A percentile compares a stretch with the other conserved stretches of the same genome.
phyloP scores from a whole-genome alignment of 179 eudicot species.

The Pouteria campechiana region DNA sequence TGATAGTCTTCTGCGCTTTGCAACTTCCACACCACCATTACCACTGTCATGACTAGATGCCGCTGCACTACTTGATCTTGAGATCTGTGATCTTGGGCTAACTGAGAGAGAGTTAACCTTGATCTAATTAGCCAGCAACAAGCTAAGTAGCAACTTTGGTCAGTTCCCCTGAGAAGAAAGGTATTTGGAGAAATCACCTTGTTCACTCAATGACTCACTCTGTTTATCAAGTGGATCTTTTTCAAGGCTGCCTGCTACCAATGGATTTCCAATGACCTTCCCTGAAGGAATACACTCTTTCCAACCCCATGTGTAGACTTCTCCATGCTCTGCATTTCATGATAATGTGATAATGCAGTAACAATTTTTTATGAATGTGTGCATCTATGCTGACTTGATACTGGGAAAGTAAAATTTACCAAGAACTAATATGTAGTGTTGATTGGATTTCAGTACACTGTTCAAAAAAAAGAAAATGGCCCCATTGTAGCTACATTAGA shows the following conservation, averaged over 20 bases:
- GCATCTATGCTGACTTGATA: too few species aligned
- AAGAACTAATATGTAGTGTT: too few species aligned
- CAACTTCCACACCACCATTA: slow-evolving; percentile 57
- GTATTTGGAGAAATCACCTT: slow-evolving; percentile 42
- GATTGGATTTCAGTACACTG: too few species aligned
- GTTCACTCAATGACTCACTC: slow-evolving; percentile 36
- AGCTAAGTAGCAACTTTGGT: slow-evolving; percentile 12
- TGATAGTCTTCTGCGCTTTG: slow-evolving; percentile 75
- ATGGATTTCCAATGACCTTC: slow-evolving; percentile 60
- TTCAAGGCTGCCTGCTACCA: slow-evolving; percentile 40
- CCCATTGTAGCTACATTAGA: too few species aligned
- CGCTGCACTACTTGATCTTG: slow-evolving; percentile 44
- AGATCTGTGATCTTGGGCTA: slow-evolving; percentile 60
- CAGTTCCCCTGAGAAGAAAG: neutral
- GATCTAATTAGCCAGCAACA: slow-evolving; percentile 13
- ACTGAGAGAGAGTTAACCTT: slow-evolving; percentile 30
- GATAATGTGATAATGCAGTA: too few species aligned
- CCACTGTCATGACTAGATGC: slow-evolving; percentile 29
- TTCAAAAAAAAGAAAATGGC: too few species aligned
- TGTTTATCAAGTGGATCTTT: slow-evolving; percentile 41
- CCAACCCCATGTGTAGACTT: slow-evolving; percentile 99
- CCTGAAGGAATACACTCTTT: slow-evolving; percentile 95
- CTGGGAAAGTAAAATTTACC: too few species aligned
- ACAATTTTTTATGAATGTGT: too few species aligned
- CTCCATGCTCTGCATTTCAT: slow-evolving; percentile 51